Base-by-base conservation (phyloP, 352 stramenopile genomes). In the Globisporangium paroecandrum region DNA sequence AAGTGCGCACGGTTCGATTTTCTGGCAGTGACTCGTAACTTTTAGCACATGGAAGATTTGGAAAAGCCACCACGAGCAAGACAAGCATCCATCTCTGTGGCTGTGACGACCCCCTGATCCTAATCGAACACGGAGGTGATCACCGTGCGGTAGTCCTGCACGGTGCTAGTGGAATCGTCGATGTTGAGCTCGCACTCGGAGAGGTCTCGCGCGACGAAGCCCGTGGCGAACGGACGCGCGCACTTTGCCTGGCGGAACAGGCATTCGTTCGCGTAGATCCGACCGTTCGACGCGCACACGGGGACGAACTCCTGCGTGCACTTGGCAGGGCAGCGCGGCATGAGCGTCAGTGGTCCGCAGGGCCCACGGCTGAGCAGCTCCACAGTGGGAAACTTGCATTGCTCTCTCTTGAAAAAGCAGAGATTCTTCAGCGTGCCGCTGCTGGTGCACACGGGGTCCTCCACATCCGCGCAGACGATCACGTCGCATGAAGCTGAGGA, bases 221-320 rank as follows among this genome's bases (percentile, higher is more conserved):
- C 65, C 15, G 64, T 51, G 5, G 34, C 43, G 13, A 64, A 58
- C n/a, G 58, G 38, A 25, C 77, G 77, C 6, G 70, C 68, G 13
- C 79, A 89, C 32, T 79, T 77, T 1, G 82, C 82, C 25, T 82
- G 69, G 3, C 76, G 77, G 53, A 88, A 90, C 1, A 81, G 53
- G 46, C 79, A 90, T 18, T 84, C 75, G 68, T 87, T 90, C 4
- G 69, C 75, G 61, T 87, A 89, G 12, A 89, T 38, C 22, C 77
- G 38, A 53, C 79, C 79, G 54, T 78, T 88, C 22, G 79, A 84
- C 7, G 62, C 79, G 22, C 82, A 90, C 32, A 90, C 77, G 0
- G 77, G 78, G 1, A 56, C 68, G 64, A 76, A 87, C 51, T 65
- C 70, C 47, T 79, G 61, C 4, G 74, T 79, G 64, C 78, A 87